phyloP scores from a whole-genome alignment of 371 early-diverging fungal species.

The Capillidium rhysosporum region DNA sequence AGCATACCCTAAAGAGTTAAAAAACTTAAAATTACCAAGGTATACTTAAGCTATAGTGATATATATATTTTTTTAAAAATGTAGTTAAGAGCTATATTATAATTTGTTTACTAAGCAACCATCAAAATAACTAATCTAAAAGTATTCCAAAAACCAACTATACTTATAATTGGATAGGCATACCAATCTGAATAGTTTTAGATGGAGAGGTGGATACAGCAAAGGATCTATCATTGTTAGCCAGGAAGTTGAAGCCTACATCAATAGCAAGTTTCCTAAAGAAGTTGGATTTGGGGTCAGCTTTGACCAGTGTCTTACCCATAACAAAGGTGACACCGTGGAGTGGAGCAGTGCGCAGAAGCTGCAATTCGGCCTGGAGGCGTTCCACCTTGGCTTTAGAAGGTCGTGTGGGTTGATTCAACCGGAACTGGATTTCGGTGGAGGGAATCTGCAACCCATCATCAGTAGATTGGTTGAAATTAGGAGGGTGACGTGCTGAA shows the following conservation, averaged over 20 bases:
- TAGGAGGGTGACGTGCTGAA: neutral
- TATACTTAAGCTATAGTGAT: too few relatives aligned
- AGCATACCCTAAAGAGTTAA: too few relatives aligned
- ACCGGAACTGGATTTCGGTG: neutral
- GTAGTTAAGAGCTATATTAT: too few relatives aligned
- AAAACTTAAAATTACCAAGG: too few relatives aligned
- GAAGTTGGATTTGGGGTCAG: neutral
- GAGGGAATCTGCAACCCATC: neutral
- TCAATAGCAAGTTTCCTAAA: neutral
- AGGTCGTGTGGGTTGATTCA: neutral
- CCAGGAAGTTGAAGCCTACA: neutral
- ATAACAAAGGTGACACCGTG: conserved; percentile 3
- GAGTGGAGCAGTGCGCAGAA: neutral
- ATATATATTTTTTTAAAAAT: too few relatives aligned
- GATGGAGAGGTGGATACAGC: neutral
- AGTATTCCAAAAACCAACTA: too few relatives aligned
- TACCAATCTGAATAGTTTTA: conserved; percentile 5
- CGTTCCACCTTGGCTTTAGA: neutral
- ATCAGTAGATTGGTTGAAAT: neutral
- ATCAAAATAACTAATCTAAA: too few relatives aligned
- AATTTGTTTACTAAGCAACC: too few relatives aligned
- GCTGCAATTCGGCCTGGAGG: neutral
- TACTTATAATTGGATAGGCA: conserved; percentile 6
- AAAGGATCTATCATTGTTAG: conserved; percentile 6
- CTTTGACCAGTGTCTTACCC: neutral